Conservation (phyloP, 768 basidiomycete species). For the Leccinum barrowsii region DNA sequence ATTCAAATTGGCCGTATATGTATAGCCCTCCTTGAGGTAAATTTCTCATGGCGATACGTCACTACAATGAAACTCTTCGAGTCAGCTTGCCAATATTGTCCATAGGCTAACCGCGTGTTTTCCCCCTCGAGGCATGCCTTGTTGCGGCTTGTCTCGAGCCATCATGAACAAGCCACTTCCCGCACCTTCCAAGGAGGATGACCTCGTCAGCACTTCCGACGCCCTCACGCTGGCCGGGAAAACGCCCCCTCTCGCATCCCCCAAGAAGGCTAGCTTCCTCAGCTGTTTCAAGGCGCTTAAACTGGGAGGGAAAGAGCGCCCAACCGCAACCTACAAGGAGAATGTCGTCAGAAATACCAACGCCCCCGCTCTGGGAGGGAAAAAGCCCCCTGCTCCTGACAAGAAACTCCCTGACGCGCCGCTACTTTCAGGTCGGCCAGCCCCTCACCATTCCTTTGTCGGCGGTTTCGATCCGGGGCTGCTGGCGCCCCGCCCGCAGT, state of each 20-base stretch:
- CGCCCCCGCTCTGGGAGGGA: slow-evolving; percentile 30
- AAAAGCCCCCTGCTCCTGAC: slow-evolving; percentile 4
- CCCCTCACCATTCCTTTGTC: slow-evolving; percentile 37
- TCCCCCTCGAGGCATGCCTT: slow-evolving; percentile 8
- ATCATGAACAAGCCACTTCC: slow-evolving; percentile 23
- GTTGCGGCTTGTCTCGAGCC: neutral
- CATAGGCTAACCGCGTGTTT: slow-evolving; percentile 1
- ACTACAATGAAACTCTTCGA: slow-evolving; percentile 6
- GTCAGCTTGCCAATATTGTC: slow-evolving; percentile 19
- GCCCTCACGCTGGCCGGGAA: slow-evolving; percentile 23
- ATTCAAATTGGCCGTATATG: neutral
- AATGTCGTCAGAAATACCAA: slow-evolving; percentile 30
- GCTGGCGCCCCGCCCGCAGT: slow-evolving; percentile 5
- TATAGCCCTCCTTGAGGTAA: neutral
- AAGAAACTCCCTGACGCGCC: slow-evolving; percentile 17
- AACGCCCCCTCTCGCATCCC: neutral
- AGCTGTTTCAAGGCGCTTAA: neutral
- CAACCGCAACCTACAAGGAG: neutral
- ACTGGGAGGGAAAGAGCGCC: slow-evolving; percentile 13
- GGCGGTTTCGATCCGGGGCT: slow-evolving; percentile 44
- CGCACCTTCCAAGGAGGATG: slow-evolving; percentile 9
- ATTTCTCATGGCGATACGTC: slow-evolving; percentile 12
- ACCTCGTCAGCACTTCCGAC: slow-evolving; percentile 34
- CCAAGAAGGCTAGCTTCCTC: neutral
- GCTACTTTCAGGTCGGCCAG: neutral